Evolutionary conservation across 768 basidiomycete genomes (phyloP), one percentile per base, ranked within the genome.

Genomic region (Trametes cubensis): DNA sequence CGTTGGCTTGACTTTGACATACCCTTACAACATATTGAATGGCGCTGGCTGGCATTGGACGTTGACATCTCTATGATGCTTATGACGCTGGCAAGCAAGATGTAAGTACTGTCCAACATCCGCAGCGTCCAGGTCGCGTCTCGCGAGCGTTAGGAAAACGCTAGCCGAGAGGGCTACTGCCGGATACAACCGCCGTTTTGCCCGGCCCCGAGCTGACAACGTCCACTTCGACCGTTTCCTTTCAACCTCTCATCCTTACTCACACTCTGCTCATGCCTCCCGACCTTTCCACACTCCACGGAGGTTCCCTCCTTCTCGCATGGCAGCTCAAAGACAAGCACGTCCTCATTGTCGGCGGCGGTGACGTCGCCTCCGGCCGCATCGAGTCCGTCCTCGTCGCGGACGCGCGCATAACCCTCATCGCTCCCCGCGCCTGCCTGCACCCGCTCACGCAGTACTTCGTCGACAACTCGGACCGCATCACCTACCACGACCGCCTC

Each of bases 301-400:
- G 89, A 14, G 87, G 86, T 7, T 95, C 95, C 1, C 83, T 98
- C 47, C 83, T 98, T 42, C 79, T 98, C 65, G 96, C 97, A 39
- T 97, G 93, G 90, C 95, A 96, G 74, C 89, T 98, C 73, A 86
- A 84, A 60, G 77, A 82, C 67, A 94, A 91, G 67, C 81, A 79
- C 20, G 93, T 97, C 48, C 88, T 98, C 70, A 84, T 98, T 68
- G 85, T 98, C 66, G 97, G 97, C 45, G 97, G 96, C 10, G 97
- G 97, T 50, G 86, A 89, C 61, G 90, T 99, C 53, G 96, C 95
- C 2, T 87, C 94, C 3, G 86, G 91, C 54, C 87, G 97, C 56
- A 82, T 98, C 57, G 88, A 90, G 70, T 90, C 92, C 65, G 82
- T 95, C 67, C 88, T 99, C 66, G 79, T 79, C 56, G 86, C 94